A percentile compares a stretch with the other conserved stretches of the same genome.
Evolutionary conservation across 805 yeast species (phyloP).

Genomic region (Barnettozyma salicaria): DNA sequence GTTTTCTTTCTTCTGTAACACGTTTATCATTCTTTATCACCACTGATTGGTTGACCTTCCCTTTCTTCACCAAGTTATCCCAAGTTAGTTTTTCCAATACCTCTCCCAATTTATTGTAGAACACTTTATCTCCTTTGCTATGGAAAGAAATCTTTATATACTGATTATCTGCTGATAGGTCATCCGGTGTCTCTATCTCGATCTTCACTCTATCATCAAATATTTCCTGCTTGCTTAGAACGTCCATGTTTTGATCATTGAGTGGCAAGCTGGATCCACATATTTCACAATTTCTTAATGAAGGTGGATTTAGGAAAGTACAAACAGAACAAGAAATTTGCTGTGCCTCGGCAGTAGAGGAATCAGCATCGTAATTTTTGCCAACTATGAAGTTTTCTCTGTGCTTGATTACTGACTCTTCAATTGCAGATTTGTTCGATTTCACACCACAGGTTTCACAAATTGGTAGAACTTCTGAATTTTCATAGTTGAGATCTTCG

Average conservation of each 20-base stretch:
- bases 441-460: conserved; percentile 63
- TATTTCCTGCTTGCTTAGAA: conserved; percentile 21
- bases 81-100: conserved; percentile 47
- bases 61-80: conserved; percentile 33
- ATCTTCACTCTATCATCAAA: conserved; percentile 30
- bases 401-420: no score
- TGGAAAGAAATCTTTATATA: conserved; percentile 71
- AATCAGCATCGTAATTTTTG: conserved; percentile 8
- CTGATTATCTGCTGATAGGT: conserved; percentile 14
- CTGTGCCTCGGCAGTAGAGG: neutral
- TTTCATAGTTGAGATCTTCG: conserved; percentile 25
- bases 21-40: conserved; percentile 6
- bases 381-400: no score
- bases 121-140: conserved; percentile 54
- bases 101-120: conserved; percentile 41
- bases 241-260: conserved; percentile 21
- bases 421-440: conserved; percentile 33
- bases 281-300: conserved; percentile 73
- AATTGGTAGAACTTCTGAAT: conserved; percentile 31
- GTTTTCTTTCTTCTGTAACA: conserved; percentile 3
- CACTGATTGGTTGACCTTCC: conserved; percentile 27
- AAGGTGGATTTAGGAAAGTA: conserved; percentile 80
- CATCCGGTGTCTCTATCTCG: conserved; percentile 28
- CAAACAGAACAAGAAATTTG: conserved; percentile 45
- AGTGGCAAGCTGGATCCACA: conserved; percentile 60